Base-by-base conservation (phyloP, 169 alveolate species). In the Nephromyces sp. region DNA sequence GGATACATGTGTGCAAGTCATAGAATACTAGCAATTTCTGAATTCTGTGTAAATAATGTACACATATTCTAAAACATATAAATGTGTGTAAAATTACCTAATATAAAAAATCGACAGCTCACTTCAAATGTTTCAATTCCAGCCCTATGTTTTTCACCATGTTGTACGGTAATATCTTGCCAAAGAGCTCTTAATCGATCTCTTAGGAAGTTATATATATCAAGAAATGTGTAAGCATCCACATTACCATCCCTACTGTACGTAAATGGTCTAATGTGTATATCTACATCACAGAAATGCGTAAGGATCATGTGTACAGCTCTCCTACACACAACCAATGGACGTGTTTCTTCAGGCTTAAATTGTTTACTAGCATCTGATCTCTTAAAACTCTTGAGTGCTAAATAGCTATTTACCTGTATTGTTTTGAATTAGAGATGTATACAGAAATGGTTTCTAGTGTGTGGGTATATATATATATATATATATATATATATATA, bases 131-230 rank as follows among this genome's bases (percentile, higher is more conserved):
- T 69, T 75, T 88, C 93, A 62, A 88, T 87, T 43, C 81, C 80
- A 25, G 89, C 92, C 30, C 93, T 82, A 52, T 88, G 92, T 51
- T 81, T 85, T 5, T 86, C 67, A 32, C 89, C 88, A 66, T 85
- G 93, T 74, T 88, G 93, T 31, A 87, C 93, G 1, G 93, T 88
- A 29, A 88, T 77, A 68, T 88, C 93, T 72, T 88, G 93, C 93
- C 93, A 87, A 1, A 85, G 80, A 22, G 92, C 90, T 32, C 93
- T 72, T n/a, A 88, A 68, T 24, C 93, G 64, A 75, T 88, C 93
- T 32, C 93, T 53, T 25, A 88, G 66, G 68, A 88, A 88, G 83
- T 88, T 87, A 77, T 87, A 88, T 24, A 88, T 83, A 62, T 88
- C 93, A 29, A 87, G 62, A 68, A 78, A 88, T 28, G 82, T 33